phyloP scores from a whole-genome alignment of 345 rosid species.

The Sisymbrium altissimum region DNA sequence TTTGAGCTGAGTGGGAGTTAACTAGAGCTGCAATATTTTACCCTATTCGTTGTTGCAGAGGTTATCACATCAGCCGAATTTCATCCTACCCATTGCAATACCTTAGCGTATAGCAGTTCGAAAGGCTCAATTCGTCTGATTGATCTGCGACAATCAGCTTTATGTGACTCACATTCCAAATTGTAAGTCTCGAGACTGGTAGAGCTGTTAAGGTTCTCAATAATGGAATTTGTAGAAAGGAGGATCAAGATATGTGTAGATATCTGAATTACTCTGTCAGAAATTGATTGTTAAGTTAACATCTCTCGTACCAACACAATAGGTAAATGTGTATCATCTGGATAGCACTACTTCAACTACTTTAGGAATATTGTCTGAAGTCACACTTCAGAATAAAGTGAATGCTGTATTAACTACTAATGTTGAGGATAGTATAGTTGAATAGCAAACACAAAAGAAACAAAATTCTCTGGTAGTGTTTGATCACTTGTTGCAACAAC shows the following conservation, averaged over 20 bases:
- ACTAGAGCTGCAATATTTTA: slow-evolving; percentile 4
- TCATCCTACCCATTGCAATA: slow-evolving; percentile 92
- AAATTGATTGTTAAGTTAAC: background rate
- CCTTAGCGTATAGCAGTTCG: slow-evolving; percentile 94
- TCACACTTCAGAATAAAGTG: background rate
- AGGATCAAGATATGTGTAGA: background rate
- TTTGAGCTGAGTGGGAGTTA: slow-evolving; percentile 5
- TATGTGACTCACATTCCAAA: slow-evolving; percentile 90
- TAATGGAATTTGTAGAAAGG: slow-evolving; percentile 15
- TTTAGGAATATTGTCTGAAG: background rate
- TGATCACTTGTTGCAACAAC: background rate
- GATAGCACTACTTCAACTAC: background rate
- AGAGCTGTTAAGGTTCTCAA: background rate
- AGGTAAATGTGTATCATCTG: background rate
- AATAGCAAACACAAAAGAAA: slow-evolving; percentile 3
- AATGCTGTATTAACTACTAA: background rate
- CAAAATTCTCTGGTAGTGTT: background rate
- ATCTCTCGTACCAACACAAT: background rate
- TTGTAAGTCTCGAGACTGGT: slow-evolving; percentile 53
- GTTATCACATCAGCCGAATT: slow-evolving; percentile 98
- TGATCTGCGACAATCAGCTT: slow-evolving; percentile 97
- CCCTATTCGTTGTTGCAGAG: slow-evolving; percentile 56
- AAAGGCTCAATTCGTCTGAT: slow-evolving; percentile 95
- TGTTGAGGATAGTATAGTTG: slow-evolving; percentile 9
- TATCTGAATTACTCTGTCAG: background rate